A percentile compares a stretch with the other conserved stretches of the same genome.
Evolutionary conservation across 2,329 filamentous ascomycete species (phyloP).

Genomic region (Talaromyces verruculosus): DNA sequence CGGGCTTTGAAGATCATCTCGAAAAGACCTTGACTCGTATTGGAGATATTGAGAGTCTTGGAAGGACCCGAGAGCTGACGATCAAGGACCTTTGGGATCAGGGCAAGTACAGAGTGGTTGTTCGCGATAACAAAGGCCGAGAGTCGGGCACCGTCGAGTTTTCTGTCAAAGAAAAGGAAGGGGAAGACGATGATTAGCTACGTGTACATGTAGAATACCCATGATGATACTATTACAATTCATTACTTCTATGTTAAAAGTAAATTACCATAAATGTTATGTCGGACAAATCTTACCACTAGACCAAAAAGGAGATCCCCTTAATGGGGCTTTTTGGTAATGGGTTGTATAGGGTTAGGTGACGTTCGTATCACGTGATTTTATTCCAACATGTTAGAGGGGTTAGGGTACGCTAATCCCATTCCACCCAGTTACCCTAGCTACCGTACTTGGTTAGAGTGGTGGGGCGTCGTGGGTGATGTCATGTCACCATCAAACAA

Average conservation of each 20-base stretch:
- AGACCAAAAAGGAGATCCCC: no score
- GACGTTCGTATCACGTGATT: no score
- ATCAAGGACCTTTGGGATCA: conserved; percentile 90
- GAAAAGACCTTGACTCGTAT: conserved; percentile 83
- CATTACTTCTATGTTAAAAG: neutral
- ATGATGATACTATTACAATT: conserved; percentile 2
- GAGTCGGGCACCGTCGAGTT: conserved; percentile 51
- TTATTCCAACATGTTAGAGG: no score
- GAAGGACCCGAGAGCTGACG: conserved; percentile 88
- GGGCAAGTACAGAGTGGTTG: conserved; percentile 71
- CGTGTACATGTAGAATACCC: conserved; percentile 1
- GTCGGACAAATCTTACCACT: no score
- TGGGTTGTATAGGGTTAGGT: no score
- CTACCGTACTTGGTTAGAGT: conserved; percentile 1
- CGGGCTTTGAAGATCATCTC: conserved; percentile 78
- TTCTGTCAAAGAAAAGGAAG: conserved; percentile 41
- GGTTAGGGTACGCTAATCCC: neutral
- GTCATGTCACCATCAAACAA: conserved; percentile 38
- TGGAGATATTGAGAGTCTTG: conserved; percentile 86
- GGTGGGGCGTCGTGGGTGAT: conserved; percentile 29
- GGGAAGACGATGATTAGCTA: conserved; percentile 32
- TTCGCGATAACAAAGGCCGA: conserved; percentile 49
- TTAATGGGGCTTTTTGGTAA: no score
- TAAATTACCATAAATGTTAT: neutral
- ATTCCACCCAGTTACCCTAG: neutral